Evolutionary conservation across 73 alveolate species (phyloP).

Genomic region (Stentor coeruleus): DNA sequence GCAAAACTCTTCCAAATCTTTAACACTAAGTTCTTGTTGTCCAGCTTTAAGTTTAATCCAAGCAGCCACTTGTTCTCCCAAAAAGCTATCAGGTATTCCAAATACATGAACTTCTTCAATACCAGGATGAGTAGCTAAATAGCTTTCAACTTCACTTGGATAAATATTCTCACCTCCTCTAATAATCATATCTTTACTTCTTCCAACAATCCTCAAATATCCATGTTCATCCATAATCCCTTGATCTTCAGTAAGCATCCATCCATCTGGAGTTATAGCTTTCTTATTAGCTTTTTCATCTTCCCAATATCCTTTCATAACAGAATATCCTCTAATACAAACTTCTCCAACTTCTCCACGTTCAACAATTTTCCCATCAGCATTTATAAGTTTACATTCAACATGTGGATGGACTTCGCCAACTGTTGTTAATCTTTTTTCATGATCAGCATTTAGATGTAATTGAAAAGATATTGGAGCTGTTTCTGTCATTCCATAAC

Average conservation of each 20-base stretch:
- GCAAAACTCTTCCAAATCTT: constrained; percentile 48
- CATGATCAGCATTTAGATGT: constrained; percentile 26
- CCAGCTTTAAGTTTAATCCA: constrained; percentile 59
- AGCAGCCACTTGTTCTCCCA: constrained; percentile 82
- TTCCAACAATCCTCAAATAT: constrained; percentile 67
- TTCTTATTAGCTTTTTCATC: constrained; percentile 56
- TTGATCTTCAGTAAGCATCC: constrained; percentile 72
- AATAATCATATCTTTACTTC: constrained; percentile 76
- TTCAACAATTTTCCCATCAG: constrained; percentile 21
- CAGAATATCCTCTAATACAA: constrained; percentile 64
- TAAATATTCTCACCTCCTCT: constrained; percentile 89
- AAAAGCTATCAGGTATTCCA: constrained; percentile 65
- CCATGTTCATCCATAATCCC: constrained; percentile 75
- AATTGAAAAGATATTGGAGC: constrained; percentile 40
- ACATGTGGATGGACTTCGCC: constrained; percentile 46
- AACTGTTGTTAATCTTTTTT: constrained; percentile 31
- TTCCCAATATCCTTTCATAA: constrained; percentile 74
- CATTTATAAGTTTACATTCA: constrained; percentile 36
- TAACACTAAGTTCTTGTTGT: constrained; percentile 23
- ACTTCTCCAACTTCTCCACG: constrained; percentile 54
- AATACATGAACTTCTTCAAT: constrained; percentile 64
- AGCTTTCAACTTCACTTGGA: constrained; percentile 80
- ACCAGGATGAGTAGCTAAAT: constrained; percentile 47
- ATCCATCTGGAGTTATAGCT: constrained; percentile 32
- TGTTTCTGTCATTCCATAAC: constrained; percentile 50